Base-by-base conservation (phyloP, 345 rosid species). In the Salix dunnii region DNA sequence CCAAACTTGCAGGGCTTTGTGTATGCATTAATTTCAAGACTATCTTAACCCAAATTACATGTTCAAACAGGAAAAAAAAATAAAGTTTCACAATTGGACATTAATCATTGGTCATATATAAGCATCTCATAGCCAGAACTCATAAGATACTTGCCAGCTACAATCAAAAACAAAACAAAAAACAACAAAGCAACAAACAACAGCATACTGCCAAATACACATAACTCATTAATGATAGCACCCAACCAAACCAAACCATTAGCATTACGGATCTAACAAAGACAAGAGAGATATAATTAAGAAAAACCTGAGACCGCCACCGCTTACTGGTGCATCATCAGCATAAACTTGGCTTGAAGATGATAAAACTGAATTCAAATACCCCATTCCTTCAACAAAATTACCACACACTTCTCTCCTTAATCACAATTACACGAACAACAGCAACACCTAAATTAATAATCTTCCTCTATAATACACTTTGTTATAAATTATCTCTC, bases 301-400 rank as follows among this genome's bases (percentile, higher is more conserved):
- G 30, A 33, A n/a, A 3, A 76, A 96, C 99, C 99, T 96, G 79
- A 90, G 93, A 51, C 99, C 98, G 0, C 99, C 97, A 58, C 99
- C 99, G 79, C 92, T 89, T 21, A 88, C 97, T 30, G 94, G 98
- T 49, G 86, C 88, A 68, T 92, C 94, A 67, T 89, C 94, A 68
- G 90, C 89, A 20, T 91, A 89, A 85, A 85, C 86, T 81, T 90
- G 97, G 77, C 84, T 87, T 35, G 99, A 88, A 80, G 93, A 84
- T 18, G 96, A 80, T 85, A 96, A 78, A 2, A 93, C 89, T 12
- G 98, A 89, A 82, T 90, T 93, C 68, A 93, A 83, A 85, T 93
- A 96, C 20, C 97, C 97, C 96, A 91, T 93, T 7, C 74, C 48
- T 73, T 25, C 25, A 72, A 73, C 30, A 31, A 71, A 76, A 42